A percentile compares a stretch with the other conserved stretches of the same genome.
These are phyloP conservation scores for Rhynchospora tenuis DNA, from an alignment of 176 grass and related monocot species.

Conservation along the genomic window DNA sequence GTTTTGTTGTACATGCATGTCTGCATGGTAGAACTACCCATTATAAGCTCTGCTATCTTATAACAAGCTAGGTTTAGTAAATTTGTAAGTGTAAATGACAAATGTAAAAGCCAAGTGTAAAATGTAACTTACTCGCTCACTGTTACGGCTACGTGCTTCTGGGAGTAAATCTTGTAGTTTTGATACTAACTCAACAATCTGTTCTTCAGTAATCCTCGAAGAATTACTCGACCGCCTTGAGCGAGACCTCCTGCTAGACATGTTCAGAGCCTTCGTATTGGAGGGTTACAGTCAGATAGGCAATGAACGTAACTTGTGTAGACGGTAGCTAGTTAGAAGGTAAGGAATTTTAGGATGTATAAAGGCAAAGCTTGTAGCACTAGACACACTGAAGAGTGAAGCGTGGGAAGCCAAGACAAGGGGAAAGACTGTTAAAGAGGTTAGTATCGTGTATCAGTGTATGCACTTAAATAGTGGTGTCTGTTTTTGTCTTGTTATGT, in stretches of 20 bases:
- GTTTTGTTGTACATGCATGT: not conserved
- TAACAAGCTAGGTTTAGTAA: too few species aligned
- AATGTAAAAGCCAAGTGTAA: not conserved
- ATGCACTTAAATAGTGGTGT: slow-evolving; percentile 19
- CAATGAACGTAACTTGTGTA: not conserved
- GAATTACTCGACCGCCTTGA: slow-evolving; percentile 40
- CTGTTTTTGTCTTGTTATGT: slow-evolving; percentile 8
- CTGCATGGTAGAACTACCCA: not conserved
- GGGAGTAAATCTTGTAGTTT: slow-evolving; percentile 70
- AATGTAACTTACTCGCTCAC: slow-evolving; percentile 40
- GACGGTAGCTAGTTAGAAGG: not conserved
- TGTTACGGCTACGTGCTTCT: slow-evolving; percentile 40
- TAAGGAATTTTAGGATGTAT: not conserved
- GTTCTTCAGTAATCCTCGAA: slow-evolving; percentile 48
- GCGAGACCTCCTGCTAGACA: slow-evolving; percentile 70
- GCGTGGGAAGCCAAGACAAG: not conserved
- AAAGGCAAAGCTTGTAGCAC: not conserved
- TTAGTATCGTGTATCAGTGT: not conserved
- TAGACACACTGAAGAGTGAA: not conserved
- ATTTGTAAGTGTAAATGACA: not conserved
- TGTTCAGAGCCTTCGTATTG: slow-evolving; percentile 7
- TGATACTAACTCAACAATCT: slow-evolving; percentile 68
- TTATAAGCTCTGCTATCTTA: too few species aligned
- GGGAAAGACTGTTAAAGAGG: not conserved
- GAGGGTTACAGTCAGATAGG: not conserved